Base-by-base conservation (phyloP, 2,329 filamentous ascomycete genomes). In the Rutstroemia sp. region DNA sequence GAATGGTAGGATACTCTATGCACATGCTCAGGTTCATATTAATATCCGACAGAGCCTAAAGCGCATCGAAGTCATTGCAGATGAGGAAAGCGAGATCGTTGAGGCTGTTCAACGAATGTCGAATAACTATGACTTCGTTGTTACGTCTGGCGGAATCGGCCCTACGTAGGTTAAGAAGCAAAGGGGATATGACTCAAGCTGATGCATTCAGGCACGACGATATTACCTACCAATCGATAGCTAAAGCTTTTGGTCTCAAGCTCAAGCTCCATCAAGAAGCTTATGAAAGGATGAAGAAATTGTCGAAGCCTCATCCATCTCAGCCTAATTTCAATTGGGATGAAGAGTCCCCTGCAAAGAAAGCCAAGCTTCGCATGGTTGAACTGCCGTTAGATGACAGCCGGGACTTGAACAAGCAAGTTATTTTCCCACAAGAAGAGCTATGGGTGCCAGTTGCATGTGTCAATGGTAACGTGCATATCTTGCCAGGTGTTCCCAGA, bases 181-280 rank as follows among this genome's bases (percentile, higher is more conserved):
- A 9, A 25, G 39, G 1, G 23, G 25, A 4, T 3, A 54, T 42
- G 42, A 2, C 10, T 2, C 52, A 42, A 17, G n/a, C 52, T 54
- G 14, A 54, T 37, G 9, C 8, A 30, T 23, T 1, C 47, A 95
- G 89, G 56, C 92, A 97, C 76, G 94, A 99, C 72, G 94, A 99
- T 70, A 97, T 97, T 64, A 97, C 94, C 25, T 99, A 99, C 74
- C 79, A 88, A 68, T 92, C 90, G 41, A 95, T 99, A 70, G 92
- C 89, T 61, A 91, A 90, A 70, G 94, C 92, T 7, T 97, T 96
- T 70, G 74, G 77, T 45, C 77, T 96, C 7, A 81, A 85, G 14
- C 76, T 97, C 17, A 80, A 85, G 63, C 79, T 95, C 27, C 89
- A 97, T 75, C 75, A 89, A 45, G 81, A 83, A 57, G 86, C 92